Conservation (phyloP, 495 filamentous ascomycete species). For the Chaetomidium leptoderma region DNA sequence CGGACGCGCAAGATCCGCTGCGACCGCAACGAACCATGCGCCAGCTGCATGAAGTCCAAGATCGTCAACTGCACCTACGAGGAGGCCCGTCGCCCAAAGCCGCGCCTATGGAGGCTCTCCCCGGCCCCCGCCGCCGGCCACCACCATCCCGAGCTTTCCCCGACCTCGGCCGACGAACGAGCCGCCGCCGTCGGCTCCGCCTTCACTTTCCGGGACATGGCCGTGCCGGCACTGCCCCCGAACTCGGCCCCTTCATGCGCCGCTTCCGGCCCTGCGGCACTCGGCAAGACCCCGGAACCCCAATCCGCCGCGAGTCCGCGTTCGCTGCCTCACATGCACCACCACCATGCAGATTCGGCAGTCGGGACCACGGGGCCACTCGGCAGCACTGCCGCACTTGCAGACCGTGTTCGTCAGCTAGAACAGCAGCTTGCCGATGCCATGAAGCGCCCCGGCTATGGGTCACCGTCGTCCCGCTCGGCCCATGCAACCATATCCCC, state of each 20-base stretch:
- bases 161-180: conserved; percentile 18
- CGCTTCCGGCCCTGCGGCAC: conserved; percentile 13
- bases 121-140: conserved; percentile 21
- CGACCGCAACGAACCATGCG: conserved; percentile 49
- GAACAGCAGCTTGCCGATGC: conserved; percentile 33
- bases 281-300: conserved; percentile 17
- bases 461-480: conserved; percentile 14
- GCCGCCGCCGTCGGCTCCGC: conserved; percentile 1
- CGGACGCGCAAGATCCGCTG: conserved; percentile 54
- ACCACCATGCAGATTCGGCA: neutral
- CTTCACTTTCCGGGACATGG: conserved; percentile 14
- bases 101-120: conserved; percentile 30
- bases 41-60: conserved; percentile 46
- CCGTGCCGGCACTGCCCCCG: conserved; percentile 10
- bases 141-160: conserved; percentile 17
- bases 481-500: neutral
- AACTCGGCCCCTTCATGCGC: neutral
- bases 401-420: conserved; percentile 27
- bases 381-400: conserved; percentile 20
- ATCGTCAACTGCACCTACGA: conserved; percentile 45
- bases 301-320: conserved; percentile 15
- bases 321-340: neutral
- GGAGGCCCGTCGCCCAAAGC: conserved; percentile 34
- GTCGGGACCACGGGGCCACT: neutral
- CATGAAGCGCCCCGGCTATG: conserved; percentile 17